A percentile compares a stretch with the other conserved stretches of the same genome.
Evolutionary conservation across 2,329 filamentous ascomycete genomes (phyloP).

Genomic region (Colletotrichum filicis): DNA sequence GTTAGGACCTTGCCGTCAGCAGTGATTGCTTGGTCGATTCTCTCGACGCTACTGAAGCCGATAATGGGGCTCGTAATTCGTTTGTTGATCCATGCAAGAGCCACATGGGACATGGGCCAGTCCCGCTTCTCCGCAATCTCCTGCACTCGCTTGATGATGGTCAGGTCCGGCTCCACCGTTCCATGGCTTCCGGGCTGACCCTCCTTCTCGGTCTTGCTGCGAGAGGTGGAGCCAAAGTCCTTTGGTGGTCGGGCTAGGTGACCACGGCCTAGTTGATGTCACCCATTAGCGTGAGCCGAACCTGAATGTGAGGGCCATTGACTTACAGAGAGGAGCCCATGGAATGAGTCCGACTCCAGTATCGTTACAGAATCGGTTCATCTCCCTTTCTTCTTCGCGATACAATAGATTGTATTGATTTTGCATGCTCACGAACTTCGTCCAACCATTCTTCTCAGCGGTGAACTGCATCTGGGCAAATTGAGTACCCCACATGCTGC

Average conservation of each 20-base stretch:
- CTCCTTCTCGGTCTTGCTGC: constrained; percentile 47
- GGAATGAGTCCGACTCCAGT: constrained; percentile 56
- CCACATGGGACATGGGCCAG: constrained; percentile 72
- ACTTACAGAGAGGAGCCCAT: constrained; percentile 35
- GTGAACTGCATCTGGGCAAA: constrained; percentile 61
- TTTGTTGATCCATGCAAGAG: constrained; percentile 70
- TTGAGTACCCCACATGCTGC: constrained; percentile 59
- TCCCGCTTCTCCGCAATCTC: constrained; percentile 67
- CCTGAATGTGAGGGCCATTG: too few species aligned
- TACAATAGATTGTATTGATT: constrained; percentile 65
- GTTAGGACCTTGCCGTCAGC: constrained; percentile 59
- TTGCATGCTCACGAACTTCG: constrained; percentile 68
- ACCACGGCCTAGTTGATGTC: constrained; percentile 37
- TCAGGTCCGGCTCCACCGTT: constrained; percentile 46
- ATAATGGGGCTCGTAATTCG: constrained; percentile 68
- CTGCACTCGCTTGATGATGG: constrained; percentile 52
- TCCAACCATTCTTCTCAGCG: constrained; percentile 64
- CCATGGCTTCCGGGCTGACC: constrained; percentile 42
- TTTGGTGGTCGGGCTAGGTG: constrained; percentile 43
- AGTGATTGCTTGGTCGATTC: constrained; percentile 71
- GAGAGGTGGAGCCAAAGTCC: constrained; percentile 35
- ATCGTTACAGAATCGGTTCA: constrained; percentile 54
- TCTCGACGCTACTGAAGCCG: constrained; percentile 66
- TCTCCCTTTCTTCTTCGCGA: constrained; percentile 66
- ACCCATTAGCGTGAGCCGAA: not conserved